Evolutionary conservation across 306 rosid species (phyloP), one percentile per base, ranked within the genome.

Genomic region (Lagenaria siceraria): DNA sequence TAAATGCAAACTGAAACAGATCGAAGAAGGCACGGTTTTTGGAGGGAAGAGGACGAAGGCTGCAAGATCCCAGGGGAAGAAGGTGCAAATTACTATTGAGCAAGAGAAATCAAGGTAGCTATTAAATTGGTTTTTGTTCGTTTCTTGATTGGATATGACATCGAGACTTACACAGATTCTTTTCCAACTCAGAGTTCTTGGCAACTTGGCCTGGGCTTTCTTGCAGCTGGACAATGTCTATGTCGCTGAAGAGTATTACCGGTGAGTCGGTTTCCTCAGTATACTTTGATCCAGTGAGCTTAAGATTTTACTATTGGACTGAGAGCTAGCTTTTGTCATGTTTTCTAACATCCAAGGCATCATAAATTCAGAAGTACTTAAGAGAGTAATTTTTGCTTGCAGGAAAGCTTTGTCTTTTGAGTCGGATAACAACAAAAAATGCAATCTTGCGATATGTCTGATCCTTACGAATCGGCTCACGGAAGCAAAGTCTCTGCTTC

Each of bases 181-280:
- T 42, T 76, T 22, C 46, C 78, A 17, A 13, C 29, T 48, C 78
- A 93, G 98, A 83, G 88, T 95, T 80, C 75, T 95, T 2, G 98
- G 98, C 38, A 95, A 95, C 87, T 84, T 92, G 84, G 98, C 97
- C 36, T 95, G 97, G 97, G 98, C 98, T 75, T 95, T 87, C 86
- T 66, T 92, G 92, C 97, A 90, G 82, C 90, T 85, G 78, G 85
- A 81, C 27, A 90, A 92, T 61, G 87, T 89, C 76, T 77, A 58
- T 74, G 51, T 77, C 21, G 91, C 97, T 4, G 98, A 92, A 85
- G 96, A 90, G 69, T 84, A 89, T 83, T 95, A 95, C 83, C 79
- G 91, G 98, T 78, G 31, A 42, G 74, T 78, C 46, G 42, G 21
- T 71, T 17, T 49, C 56, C 31, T 64, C 25, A 0, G 70, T 13